Percentiles rank a stretch among this genome's conserved stretches.
Evolutionary conservation across 495 filamentous ascomycete species (phyloP).

Genomic region (Sporormia fimetaria): DNA sequence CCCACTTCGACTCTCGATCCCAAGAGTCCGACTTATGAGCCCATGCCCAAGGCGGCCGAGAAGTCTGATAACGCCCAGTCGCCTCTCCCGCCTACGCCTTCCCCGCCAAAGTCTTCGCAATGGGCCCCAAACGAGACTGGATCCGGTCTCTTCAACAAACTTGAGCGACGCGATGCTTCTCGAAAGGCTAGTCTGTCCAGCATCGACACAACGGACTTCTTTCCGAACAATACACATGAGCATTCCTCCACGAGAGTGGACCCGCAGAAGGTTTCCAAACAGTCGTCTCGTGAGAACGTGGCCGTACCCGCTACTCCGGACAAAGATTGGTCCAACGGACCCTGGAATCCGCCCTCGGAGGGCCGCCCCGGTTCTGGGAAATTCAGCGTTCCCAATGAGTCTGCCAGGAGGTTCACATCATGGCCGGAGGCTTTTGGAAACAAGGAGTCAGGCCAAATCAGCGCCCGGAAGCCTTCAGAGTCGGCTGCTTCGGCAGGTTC

Average conservation of each 20-base stretch:
- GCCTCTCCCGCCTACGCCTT: slow-evolving; percentile 17
- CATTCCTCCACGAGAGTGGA: slow-evolving; percentile 27
- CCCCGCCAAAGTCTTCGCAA: slow-evolving; percentile 8
- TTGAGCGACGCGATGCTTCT: slow-evolving; percentile 9
- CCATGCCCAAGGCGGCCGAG: slow-evolving; percentile 2
- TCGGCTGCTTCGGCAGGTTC: background rate
- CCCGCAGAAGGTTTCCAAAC: slow-evolving; percentile 13
- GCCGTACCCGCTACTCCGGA: slow-evolving; percentile 15
- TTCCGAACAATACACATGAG: slow-evolving; percentile 32
- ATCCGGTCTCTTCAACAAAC: background rate
- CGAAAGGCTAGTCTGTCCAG: slow-evolving; percentile 31
- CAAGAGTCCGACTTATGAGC: slow-evolving; percentile 31
- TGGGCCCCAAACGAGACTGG: background rate
- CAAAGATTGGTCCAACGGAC: slow-evolving; percentile 12
- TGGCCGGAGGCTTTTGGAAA: slow-evolving; percentile 12
- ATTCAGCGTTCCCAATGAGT: background rate
- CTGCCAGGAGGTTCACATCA: background rate
- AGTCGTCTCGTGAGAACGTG: background rate
- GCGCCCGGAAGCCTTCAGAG: background rate
- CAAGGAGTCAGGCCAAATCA: background rate
- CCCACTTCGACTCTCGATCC: slow-evolving; percentile 25
- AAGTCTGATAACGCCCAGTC: background rate
- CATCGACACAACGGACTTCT: slow-evolving; percentile 34
- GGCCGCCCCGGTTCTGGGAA: background rate
- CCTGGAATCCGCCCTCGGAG: slow-evolving; percentile 11